Evolutionary conservation across 139 green algal genomes (phyloP), one percentile per base, ranked within the genome.

Genomic region (Chlamydomonas sphaeroides): DNA sequence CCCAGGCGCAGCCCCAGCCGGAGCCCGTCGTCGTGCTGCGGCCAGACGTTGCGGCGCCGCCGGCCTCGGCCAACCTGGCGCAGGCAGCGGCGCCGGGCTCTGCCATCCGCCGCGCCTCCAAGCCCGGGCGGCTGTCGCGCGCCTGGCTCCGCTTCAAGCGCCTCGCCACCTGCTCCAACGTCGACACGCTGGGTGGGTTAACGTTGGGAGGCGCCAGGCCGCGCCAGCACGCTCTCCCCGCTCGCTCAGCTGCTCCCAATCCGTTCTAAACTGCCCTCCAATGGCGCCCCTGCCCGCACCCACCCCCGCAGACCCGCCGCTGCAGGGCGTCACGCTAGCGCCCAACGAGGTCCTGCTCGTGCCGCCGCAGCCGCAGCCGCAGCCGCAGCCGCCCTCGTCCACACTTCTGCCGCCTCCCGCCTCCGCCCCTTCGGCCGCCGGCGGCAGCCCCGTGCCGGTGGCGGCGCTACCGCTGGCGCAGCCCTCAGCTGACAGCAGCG

Each of bases 131-230:
- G n/a, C n/a, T n/a, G n/a, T n/a, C n/a, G n/a, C n/a, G n/a, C n/a
- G n/a, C n/a, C n/a, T n/a, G n/a, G n/a, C n/a, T n/a, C n/a, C n/a
- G n/a, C n/a, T n/a, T n/a, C n/a, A n/a, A n/a, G n/a, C n/a, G n/a
- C n/a, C n/a, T n/a, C n/a, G 77, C 48, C 28, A 84, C 77, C 8
- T 84, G 77, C 77, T 84, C 77, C 65, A 75, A 35, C 65, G 49
- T 84, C 26, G 17, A 32, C 39, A 84, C 77, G 2, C 39, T 30
- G 5, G 75, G 75, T 82, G 75, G 45, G 53, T 66, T 36, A 5
- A 10, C 59, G 59, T 28, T 20, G 7, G 28, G 59, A 18, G 5
- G 59, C 38, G 28, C 26, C 30, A 28, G 30, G 30, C 59, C 5
- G 15, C 53, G 15, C 20, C 20, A 30, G 53, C 5, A n/a, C n/a